Percentiles rank a stretch among this genome's conserved stretches.
Conservation (phyloP, 1,284 basidiomycete genomes). For the Trichosporon sp. region DNA sequence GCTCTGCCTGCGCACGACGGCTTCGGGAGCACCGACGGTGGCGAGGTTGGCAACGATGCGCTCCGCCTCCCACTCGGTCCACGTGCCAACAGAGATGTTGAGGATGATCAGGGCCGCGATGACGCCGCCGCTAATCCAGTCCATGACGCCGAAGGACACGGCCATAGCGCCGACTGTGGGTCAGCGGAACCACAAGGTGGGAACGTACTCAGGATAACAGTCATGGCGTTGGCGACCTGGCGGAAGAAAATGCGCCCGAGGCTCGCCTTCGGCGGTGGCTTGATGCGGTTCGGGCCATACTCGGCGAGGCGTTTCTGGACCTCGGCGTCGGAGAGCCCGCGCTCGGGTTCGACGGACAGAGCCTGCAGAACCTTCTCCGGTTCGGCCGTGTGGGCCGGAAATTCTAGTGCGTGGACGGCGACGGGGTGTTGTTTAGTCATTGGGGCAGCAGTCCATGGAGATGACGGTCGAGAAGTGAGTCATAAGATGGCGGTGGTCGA, state of each 20-base stretch:
- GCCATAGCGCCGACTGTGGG: slow-evolving; percentile 58
- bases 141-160: slow-evolving; percentile 61
- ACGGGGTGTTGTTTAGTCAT: background rate
- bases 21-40: slow-evolving; percentile 57
- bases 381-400: slow-evolving; percentile 35
- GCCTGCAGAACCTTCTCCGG: slow-evolving; percentile 39
- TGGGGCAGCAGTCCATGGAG: background rate
- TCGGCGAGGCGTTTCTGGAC: slow-evolving; percentile 28
- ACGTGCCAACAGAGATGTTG: slow-evolving; percentile 53
- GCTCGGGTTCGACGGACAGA: slow-evolving; percentile 28
- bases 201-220: slow-evolving; percentile 43
- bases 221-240: slow-evolving; percentile 50
- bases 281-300: slow-evolving; percentile 50
- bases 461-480: slow-evolving; percentile 4
- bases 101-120: slow-evolving; percentile 61
- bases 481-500: background rate
- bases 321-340: slow-evolving; percentile 37
- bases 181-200: background rate
- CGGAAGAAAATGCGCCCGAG: slow-evolving; percentile 37
- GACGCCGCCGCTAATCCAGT: slow-evolving; percentile 63
- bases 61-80: slow-evolving; percentile 52
- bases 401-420: background rate
- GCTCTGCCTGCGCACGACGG: slow-evolving; percentile 56
- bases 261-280: slow-evolving; percentile 43
- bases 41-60: slow-evolving; percentile 51